Base-by-base conservation (phyloP, 2,329 filamentous ascomycete genomes). In the Rutstroemia sp. region DNA sequence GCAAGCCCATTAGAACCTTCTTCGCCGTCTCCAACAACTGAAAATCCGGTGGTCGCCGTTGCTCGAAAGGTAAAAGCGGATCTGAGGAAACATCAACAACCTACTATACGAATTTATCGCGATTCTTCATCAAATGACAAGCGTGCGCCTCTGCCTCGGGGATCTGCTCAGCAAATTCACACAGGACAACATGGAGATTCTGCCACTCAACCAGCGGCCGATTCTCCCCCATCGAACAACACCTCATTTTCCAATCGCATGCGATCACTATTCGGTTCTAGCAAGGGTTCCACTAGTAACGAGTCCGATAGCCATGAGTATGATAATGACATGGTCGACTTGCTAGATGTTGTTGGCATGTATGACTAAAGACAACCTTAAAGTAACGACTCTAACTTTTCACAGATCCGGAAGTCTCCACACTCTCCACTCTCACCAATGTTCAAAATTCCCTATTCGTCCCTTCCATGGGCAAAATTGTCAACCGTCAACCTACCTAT, bases 381-480 rank as follows among this genome's bases (percentile, higher is more conserved):
- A 38, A 48, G 27, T 3, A 10, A 54, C 1, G 30, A 47, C 21
- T 58, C 61, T 71, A 56, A 75, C 60, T 41, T 25, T 7, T 57
- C 27, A 5, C 61, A 91, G 89, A 95, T 65, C 89, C 89, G 44
- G 88, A 95, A 72, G 84, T 95, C 4, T 83, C 88, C 42, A 89
- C 89, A 0, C 75, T 95, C 4, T 90, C 88, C 0, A 92, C 89
- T 8, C 78, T 95, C 10, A 95, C 88, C 51, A 95, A 95, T 65
- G 86, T 95, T 30, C 89, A 95, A 66, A 95, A 95, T 68, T 92
- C 89, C 0, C 81, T 95, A 10, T 95, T 95, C 71, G 75, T 94
- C 1, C 89, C 89, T 0, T 86, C 90, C 57, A 75, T 95, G 16
- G 89, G 89, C 46, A 75, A 78, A 55, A 82, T 83, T 64, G 63